phyloP scores from a whole-genome alignment of 345 rosid genomes.

The Dipteronia sinensis region DNA sequence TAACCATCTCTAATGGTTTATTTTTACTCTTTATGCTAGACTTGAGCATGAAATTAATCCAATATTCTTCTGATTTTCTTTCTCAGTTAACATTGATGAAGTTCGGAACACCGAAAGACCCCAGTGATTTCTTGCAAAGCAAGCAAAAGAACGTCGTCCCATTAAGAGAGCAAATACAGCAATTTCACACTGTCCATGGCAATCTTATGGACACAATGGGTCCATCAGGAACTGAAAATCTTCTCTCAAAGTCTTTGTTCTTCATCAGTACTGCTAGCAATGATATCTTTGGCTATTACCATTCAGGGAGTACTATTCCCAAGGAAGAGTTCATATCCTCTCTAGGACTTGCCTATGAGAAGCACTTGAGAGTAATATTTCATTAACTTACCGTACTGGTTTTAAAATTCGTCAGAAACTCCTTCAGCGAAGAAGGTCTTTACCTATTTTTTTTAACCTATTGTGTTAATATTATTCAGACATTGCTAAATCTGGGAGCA shows the following conservation, averaged over 20 bases:
- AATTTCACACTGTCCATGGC: conserved; percentile 24
- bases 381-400: too few species aligned
- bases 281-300: conserved; percentile 40
- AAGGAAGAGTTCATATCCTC: conserved; percentile 35
- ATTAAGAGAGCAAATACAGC: conserved; percentile 41
- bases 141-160: conserved; percentile 33
- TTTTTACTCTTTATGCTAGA: neutral
- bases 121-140: neutral
- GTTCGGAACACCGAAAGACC: neutral
- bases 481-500: conserved; percentile 37
- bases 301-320: conserved; percentile 25
- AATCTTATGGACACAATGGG: conserved; percentile 31
- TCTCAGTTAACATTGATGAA: conserved; percentile 16
- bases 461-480: conserved; percentile 31
- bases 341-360: conserved; percentile 37
- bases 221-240: conserved; percentile 17
- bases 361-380: conserved; percentile 37
- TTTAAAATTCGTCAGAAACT: neutral
- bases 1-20: neutral
- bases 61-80: neutral
- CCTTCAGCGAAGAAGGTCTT: neutral
- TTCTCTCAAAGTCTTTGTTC: conserved; percentile 43
- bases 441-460: too few species aligned
- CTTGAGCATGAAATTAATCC: neutral
- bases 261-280: conserved; percentile 61